A percentile compares a stretch with the other conserved stretches of the same genome.
Evolutionary conservation across 2,329 filamentous ascomycete genomes (phyloP).

Genomic region (Macrophomina pseudophaseolina): DNA sequence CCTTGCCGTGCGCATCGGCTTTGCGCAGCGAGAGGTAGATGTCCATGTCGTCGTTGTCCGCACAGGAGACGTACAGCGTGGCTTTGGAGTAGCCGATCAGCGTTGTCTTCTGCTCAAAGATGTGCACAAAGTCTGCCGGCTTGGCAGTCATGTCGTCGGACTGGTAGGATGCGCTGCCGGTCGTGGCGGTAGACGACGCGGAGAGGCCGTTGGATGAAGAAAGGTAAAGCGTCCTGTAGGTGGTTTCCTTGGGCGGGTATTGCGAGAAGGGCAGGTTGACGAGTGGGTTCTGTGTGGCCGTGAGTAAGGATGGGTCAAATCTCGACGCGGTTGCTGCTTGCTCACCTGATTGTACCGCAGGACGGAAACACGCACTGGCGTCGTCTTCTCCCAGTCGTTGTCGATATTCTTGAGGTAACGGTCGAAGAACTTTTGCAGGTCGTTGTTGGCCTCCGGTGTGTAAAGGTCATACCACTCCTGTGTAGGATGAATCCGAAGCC

Average conservation of each 20-base stretch:
- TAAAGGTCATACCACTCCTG: conserved; percentile 16
- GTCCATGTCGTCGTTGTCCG: conserved; percentile 1
- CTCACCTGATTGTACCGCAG: conserved; percentile 33
- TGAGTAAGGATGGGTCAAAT: too few species aligned
- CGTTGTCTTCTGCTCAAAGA: conserved; percentile 37
- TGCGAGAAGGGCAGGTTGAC: neutral
- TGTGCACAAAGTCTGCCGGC: conserved; percentile 42
- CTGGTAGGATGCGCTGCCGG: neutral
- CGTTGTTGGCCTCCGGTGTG: conserved; percentile 26
- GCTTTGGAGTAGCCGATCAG: conserved; percentile 23
- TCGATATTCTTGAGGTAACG: conserved; percentile 49
- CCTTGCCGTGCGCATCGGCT: conserved; percentile 1
- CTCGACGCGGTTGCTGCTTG: too few species aligned
- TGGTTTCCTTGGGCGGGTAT: conserved; percentile 23
- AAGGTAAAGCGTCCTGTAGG: conserved; percentile 27
- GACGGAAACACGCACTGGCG: conserved; percentile 49
- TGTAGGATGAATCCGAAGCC: conserved; percentile 26
- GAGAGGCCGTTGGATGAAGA: neutral
- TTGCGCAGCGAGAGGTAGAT: conserved; percentile 32
- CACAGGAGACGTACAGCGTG: neutral
- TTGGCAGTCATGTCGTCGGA: neutral
- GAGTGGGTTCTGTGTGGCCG: neutral
- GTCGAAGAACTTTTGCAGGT: conserved; percentile 50
- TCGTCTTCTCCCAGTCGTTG: conserved; percentile 54
- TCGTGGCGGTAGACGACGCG: neutral